Percentiles rank a stretch among this genome's conserved stretches.
Conservation (phyloP, 2,329 filamentous ascomycete species). For the Diaporthe nobilis region DNA sequence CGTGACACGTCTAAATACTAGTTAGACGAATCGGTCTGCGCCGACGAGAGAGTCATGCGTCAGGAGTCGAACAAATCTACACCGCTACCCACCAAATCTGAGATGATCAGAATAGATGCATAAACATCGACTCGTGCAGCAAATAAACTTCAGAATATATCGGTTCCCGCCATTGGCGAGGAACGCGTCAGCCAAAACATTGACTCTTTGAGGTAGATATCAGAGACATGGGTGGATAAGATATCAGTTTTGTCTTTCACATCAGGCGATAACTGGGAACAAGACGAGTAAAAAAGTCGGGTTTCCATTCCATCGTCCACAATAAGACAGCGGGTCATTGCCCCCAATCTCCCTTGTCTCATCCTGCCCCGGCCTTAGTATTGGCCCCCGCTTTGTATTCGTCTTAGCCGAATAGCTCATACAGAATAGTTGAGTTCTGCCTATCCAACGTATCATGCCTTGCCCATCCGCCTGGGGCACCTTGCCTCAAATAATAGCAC, state of each 20-base stretch:
- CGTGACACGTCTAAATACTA: slow-evolving; percentile 14
- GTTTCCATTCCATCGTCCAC: neutral
- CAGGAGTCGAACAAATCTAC: slow-evolving; percentile 12
- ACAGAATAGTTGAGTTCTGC: neutral
- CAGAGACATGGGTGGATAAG: neutral
- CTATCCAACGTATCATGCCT: neutral
- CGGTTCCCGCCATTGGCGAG: slow-evolving; percentile 3
- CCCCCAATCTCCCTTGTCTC: neutral
- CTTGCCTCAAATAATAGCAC: slow-evolving; percentile 8
- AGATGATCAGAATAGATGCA: slow-evolving; percentile 1
- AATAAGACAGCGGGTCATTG: neutral
- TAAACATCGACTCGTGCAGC: slow-evolving; percentile 7
- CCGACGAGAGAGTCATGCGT: slow-evolving; percentile 19
- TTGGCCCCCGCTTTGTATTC: neutral
- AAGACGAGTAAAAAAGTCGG: neutral
- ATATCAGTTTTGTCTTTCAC: neutral
- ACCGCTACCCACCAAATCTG: slow-evolving; percentile 15
- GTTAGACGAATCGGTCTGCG: slow-evolving; percentile 15
- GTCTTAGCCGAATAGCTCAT: neutral
- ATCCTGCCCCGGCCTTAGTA: neutral
- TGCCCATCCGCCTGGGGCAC: neutral
- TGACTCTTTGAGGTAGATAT: neutral
- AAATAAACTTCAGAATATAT: slow-evolving; percentile 2
- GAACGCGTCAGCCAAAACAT: neutral
- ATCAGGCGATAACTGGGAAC: neutral